phyloP scores from a whole-genome alignment of 1,139 yeast species.

The Geotrichum bryndzae region DNA sequence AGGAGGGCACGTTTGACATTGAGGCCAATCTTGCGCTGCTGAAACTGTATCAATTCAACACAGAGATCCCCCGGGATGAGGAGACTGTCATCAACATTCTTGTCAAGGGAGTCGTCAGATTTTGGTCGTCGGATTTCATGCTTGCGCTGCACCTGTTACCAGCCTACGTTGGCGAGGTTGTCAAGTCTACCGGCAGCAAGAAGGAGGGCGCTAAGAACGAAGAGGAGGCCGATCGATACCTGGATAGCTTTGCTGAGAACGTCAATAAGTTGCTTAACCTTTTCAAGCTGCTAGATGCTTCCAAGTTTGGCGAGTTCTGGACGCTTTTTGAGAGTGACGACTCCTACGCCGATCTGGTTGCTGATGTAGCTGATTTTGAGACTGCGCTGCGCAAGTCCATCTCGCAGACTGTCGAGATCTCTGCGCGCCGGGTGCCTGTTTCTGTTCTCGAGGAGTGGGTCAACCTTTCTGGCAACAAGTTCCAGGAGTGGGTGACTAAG shows the following conservation, averaged over 20 bases:
- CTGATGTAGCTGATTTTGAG: conserved; percentile 35
- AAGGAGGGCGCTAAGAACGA: conserved; percentile 20
- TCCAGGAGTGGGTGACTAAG: conserved; percentile 33
- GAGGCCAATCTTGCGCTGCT: conserved; percentile 44
- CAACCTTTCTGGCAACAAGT: conserved; percentile 30
- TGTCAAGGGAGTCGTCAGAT: conserved; percentile 40
- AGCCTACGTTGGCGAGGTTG: conserved; percentile 32
- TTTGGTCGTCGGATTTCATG: conserved; percentile 41
- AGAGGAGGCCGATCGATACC: conserved; percentile 11
- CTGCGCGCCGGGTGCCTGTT: conserved; percentile 30
- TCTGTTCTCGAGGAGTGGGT: conserved; percentile 33
- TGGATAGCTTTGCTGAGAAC: conserved; percentile 32
- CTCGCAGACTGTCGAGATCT: conserved; percentile 32
- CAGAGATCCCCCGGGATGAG: conserved; percentile 36
- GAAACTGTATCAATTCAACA: conserved; percentile 40
- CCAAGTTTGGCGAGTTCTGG: conserved; percentile 39
- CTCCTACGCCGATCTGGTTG: conserved; percentile 35
- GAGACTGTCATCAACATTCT: conserved; percentile 39
- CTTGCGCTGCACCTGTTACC: conserved; percentile 43
- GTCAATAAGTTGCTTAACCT: conserved; percentile 38
- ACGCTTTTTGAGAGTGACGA: conserved; percentile 33
- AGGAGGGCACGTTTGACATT: conserved; percentile 38
- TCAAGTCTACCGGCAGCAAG: conserved; percentile 4
- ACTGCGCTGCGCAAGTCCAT: conserved; percentile 34
- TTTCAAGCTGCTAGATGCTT: conserved; percentile 36